Evolutionary conservation across 768 basidiomycete genomes (phyloP).

Genomic region (Hydnomerulius pinastri): DNA sequence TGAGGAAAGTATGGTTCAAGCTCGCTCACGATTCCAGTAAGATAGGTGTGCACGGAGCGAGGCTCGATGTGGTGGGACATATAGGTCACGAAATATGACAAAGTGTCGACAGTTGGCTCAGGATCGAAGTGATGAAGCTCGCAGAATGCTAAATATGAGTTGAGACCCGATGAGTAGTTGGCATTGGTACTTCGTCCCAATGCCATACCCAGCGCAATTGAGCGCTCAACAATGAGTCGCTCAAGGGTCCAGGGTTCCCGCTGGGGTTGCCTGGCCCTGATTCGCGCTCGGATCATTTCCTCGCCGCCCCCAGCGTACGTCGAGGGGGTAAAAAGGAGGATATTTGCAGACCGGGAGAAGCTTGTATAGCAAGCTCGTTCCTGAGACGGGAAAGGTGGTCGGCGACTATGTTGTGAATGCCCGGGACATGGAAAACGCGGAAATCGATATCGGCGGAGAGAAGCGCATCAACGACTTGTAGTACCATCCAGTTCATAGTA

Average conservation of each 20-base stretch:
- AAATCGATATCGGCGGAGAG: constrained; percentile 14
- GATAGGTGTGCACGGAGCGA: constrained; percentile 19
- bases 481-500: constrained; percentile 17
- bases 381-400: constrained; percentile 23
- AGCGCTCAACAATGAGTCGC: constrained; percentile 11
- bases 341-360: not conserved
- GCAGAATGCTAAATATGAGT: constrained; percentile 37
- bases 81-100: constrained; percentile 13
- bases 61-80: constrained; percentile 22
- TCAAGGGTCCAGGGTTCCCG: constrained; percentile 11
- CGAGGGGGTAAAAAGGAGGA: constrained; percentile 28
- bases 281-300: not conserved
- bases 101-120: constrained; percentile 28
- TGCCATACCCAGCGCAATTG: constrained; percentile 24
- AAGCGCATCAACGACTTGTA: constrained; percentile 8
- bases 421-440: constrained; percentile 25
- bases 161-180: constrained; percentile 32
- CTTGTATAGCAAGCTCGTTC: constrained; percentile 14
- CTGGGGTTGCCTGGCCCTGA: constrained; percentile 1
- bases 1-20: constrained; percentile 23
- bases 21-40: constrained; percentile 22
- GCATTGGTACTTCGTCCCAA: constrained; percentile 20
- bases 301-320: constrained; percentile 27
- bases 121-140: constrained; percentile 26
- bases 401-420: constrained; percentile 24